Conservation (phyloP, 176 grass and related monocot species). For the Oryza coarctata region DNA sequence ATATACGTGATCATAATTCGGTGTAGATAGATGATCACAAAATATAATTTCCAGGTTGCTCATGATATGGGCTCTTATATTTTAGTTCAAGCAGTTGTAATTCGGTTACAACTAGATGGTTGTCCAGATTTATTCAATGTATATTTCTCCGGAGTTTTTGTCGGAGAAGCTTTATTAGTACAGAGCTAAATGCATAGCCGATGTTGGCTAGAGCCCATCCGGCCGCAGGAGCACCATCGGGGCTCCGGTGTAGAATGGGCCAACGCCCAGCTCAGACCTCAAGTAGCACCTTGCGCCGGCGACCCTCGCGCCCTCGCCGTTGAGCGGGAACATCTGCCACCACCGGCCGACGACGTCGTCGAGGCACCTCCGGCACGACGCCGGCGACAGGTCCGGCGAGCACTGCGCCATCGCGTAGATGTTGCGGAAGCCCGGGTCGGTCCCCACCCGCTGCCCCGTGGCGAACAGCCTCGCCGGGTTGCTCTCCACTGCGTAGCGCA, state of each 20-base stretch:
- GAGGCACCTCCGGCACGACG: conserved; percentile 1
- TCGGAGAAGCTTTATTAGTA: no score
- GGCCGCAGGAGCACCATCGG: neutral
- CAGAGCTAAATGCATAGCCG: neutral
- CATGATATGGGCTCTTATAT: no score
- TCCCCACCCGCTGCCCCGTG: neutral
- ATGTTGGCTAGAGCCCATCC: neutral
- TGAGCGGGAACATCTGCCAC: neutral
- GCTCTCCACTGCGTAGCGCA: neutral
- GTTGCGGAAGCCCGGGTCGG: neutral
- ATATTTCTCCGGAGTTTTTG: no score
- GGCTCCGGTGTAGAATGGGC: neutral
- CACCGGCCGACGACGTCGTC: neutral
- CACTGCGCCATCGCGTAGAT: conserved; percentile 23
- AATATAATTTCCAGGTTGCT: no score
- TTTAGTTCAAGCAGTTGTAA: no score
- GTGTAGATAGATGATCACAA: no score
- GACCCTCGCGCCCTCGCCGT: neutral
- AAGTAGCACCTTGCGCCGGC: neutral
- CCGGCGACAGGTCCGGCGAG: neutral
- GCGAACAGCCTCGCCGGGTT: conserved; percentile 5
- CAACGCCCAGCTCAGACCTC: conserved; percentile 2
- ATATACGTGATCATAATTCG: no score
- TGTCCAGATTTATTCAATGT: no score
- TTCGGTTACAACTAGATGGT: no score